Percentiles rank a stretch among this genome's conserved stretches.
Evolutionary conservation across 2,329 filamentous ascomycete genomes (phyloP).

Genomic region (Leptographium galeiforme): DNA sequence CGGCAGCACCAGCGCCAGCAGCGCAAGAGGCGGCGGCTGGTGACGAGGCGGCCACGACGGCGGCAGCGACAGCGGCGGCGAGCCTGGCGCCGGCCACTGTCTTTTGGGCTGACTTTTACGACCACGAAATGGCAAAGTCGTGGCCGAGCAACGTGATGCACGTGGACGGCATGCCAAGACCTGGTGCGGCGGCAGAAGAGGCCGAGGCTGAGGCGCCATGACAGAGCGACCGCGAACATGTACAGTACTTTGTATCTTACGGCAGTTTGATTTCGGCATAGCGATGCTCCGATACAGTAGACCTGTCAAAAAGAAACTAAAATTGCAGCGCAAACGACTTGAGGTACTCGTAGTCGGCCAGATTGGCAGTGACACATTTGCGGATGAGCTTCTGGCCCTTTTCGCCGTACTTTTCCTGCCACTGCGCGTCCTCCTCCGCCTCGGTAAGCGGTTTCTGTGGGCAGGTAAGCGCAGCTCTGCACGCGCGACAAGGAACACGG

Average conservation of each 20-base stretch:
- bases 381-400: constrained; percentile 58
- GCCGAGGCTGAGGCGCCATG: not conserved
- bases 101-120: constrained; percentile 36
- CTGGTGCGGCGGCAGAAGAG: not conserved
- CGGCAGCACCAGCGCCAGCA: constrained; percentile 7
- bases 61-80: not conserved
- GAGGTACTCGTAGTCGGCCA: constrained; percentile 67
- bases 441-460: constrained; percentile 46
- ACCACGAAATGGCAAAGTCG: constrained; percentile 29
- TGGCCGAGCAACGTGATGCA: constrained; percentile 45
- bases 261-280: not conserved
- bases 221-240: not conserved
- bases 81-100: constrained; percentile 25
- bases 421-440: constrained; percentile 57
- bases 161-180: constrained; percentile 22
- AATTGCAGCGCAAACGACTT: constrained; percentile 61
- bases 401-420: constrained; percentile 61
- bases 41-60: not conserved
- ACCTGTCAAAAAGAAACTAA: constrained; percentile 14
- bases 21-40: constrained; percentile 8
- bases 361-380: constrained; percentile 56
- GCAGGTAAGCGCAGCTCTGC: not conserved
- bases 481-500: not conserved
- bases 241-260: not conserved
- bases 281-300: not conserved